Conservation (phyloP, 768 basidiomycete species). For the Lactarius sp. region DNA sequence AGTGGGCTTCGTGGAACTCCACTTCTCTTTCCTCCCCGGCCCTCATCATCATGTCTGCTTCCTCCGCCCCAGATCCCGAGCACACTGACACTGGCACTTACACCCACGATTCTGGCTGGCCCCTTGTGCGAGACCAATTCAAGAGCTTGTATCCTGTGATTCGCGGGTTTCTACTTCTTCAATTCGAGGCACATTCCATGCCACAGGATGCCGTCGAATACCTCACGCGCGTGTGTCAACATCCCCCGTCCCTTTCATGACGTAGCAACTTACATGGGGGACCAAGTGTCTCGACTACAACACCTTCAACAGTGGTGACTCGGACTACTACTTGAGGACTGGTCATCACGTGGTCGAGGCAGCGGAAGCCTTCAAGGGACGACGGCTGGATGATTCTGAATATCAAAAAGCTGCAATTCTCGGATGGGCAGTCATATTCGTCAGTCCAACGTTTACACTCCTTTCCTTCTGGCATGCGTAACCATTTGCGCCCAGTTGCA, state of each 20-base stretch:
- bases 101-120: neutral
- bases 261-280: conserved; percentile 10
- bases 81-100: too few species aligned
- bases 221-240: conserved; percentile 63
- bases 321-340: conserved; percentile 64
- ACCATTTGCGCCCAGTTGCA: conserved; percentile 58
- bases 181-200: conserved; percentile 67
- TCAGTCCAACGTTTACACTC: conserved; percentile 38
- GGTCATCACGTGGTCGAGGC: conserved; percentile 93
- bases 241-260: neutral
- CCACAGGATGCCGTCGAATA: conserved; percentile 80
- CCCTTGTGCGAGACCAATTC: conserved; percentile 11
- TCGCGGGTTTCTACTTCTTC: conserved; percentile 69
- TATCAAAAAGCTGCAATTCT: conserved; percentile 84
- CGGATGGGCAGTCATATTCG: conserved; percentile 95
- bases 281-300: conserved; percentile 83
- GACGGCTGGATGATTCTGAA: conserved; percentile 67
- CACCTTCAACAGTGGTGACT: conserved; percentile 80
- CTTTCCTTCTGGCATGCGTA: neutral
- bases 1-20: too few species aligned
- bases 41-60: neutral
- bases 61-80: neutral
- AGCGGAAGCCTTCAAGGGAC: conserved; percentile 78
- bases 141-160: conserved; percentile 53
- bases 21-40: neutral